Evolutionary conservation across 805 yeast species (phyloP), one percentile per base, ranked within the genome.

Genomic region (Zygotorulaspora chibaensis): DNA sequence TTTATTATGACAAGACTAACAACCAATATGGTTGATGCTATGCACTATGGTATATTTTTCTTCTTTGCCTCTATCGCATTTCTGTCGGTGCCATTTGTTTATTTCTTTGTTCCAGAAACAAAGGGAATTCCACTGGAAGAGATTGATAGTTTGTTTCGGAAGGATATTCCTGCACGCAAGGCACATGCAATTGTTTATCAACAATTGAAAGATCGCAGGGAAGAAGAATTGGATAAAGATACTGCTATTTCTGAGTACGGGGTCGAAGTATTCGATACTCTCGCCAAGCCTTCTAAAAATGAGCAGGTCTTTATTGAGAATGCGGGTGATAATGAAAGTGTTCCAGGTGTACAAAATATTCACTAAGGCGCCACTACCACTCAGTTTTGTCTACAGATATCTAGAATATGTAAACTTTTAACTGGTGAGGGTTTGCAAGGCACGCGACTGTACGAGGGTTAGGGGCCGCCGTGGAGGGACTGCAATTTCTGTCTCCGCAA

Each of bases 41-140:
- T 74, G 62, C 66, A 68, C 3, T 75, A 69, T 54, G 76, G 75
- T 20, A 64, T 71, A 34, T 74, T 71, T 55, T 71, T 73, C 53
- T 65, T 75, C 52, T 53, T 53, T 33, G 57, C 54, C 13, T 34
- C 45, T 6, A 36, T 53, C 26, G 54, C 54, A 2, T 38, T 48
- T n/a, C 38, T 53, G 10, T 50, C 57, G 2, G 42, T 53, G 9
- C 52, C 54, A n/a, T 86, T 81, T 65, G 83, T 84, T 43, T 78
- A 72, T 72, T 79, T 84, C 72, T 74, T 73, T 55, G 79, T 86
- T 51, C 79, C 79, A 58, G 89, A 84, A 67, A 86, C 93, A 45
- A 79, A 77, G 70, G 91, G 91, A 49, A 76, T 84, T 56, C 75
- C 84, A 38, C 75, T 86, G 65, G 93, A 85, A 68, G 87, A 85